These are phyloP conservation scores for Salix viminalis DNA, from an alignment of 345 rosid genomes.

Conservation along the genomic window DNA sequence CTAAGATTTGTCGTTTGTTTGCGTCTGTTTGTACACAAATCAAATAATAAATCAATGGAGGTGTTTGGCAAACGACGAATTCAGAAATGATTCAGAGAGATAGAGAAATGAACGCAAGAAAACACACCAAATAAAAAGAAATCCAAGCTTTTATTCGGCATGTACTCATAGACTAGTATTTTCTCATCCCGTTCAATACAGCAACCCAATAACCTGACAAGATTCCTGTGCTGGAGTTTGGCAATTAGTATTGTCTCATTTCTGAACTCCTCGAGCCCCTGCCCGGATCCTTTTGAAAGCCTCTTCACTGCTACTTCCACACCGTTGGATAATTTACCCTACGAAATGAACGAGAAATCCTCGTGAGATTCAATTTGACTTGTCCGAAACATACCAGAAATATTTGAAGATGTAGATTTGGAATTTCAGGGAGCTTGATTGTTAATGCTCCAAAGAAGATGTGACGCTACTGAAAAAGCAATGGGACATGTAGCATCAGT, in stretches of 20 bases:
- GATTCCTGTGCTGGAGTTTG: constrained; percentile 1
- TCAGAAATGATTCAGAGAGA: background rate
- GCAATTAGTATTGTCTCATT: background rate
- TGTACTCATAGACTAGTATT: background rate
- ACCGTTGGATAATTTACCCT: background rate
- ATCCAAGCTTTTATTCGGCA: background rate
- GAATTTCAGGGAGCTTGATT: background rate
- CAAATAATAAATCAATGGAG: background rate
- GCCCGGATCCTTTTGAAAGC: background rate
- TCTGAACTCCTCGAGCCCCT: background rate
- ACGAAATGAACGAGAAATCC: background rate
- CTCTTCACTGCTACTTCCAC: background rate
- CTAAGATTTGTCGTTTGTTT: background rate
- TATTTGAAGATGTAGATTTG: background rate
- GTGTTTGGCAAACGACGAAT: background rate
- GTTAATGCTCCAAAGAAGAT: no score
- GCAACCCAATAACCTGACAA: background rate
- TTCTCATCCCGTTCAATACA: background rate
- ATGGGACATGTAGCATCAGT: background rate
- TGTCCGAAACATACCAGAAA: background rate
- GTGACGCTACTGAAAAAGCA: background rate
- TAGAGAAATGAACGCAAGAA: background rate
- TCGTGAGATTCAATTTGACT: no score
- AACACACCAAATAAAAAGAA: background rate
- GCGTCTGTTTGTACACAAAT: background rate